Evolutionary conservation across 139 green algal species (phyloP).

Genomic region (Auxenochlorella pyrenoidosa): DNA sequence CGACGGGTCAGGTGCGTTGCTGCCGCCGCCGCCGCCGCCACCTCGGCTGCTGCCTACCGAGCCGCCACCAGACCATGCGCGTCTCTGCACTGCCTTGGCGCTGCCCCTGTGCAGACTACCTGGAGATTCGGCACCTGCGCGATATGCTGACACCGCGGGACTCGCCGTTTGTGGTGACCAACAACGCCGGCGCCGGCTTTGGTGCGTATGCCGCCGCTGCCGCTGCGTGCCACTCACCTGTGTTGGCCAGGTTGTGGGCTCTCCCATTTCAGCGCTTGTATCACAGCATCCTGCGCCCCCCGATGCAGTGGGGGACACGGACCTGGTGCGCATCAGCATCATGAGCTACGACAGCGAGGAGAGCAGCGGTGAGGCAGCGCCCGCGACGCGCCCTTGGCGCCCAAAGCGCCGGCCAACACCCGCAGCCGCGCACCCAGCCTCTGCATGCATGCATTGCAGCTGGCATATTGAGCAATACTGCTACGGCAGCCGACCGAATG

Average conservation of each 20-base stretch:
- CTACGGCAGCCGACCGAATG: no score
- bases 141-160: neutral
- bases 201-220: conserved; percentile 53
- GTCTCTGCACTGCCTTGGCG: neutral
- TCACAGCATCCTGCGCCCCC: neutral
- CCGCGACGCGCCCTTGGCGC: neutral
- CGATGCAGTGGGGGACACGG: conserved; percentile 77
- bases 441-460: neutral
- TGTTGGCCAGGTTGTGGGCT: neutral
- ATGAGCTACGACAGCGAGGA: conserved; percentile 76
- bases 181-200: conserved; percentile 89
- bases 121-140: conserved; percentile 33
- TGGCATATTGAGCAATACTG: no score
- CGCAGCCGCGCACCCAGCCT: neutral
- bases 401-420: neutral
- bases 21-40: neutral
- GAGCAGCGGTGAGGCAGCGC: conserved; percentile 63
- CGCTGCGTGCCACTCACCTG: no score
- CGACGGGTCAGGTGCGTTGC: conserved; percentile 25
- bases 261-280: neutral
- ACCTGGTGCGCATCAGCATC: conserved; percentile 78
- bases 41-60: no score
- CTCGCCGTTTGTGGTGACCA: conserved; percentile 63
- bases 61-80: no score
- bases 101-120: conserved; percentile 15